phyloP scores from a whole-genome alignment of 345 rosid genomes.

The Anastatica hierochuntica region DNA sequence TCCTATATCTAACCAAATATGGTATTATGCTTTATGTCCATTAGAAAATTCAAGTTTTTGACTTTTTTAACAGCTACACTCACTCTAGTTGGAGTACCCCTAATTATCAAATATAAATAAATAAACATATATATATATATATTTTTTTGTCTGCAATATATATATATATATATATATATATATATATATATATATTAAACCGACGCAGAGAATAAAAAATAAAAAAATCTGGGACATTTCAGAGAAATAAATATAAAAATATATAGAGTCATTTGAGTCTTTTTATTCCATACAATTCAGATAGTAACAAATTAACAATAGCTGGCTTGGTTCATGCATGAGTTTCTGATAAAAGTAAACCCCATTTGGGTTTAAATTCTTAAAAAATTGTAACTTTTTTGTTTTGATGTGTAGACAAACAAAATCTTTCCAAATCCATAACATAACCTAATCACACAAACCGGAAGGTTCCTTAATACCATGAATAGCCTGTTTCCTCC shows the following conservation, averaged over 20 bases:
- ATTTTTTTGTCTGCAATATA: no score
- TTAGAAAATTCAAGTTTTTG: no score
- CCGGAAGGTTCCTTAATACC: slow-evolving; percentile 17
- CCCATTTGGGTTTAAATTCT: neutral
- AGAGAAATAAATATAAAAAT: neutral
- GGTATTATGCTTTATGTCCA: no score
- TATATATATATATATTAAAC: no score
- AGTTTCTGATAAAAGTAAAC: neutral
- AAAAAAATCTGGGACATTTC: neutral
- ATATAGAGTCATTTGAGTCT: neutral
- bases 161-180: no score
- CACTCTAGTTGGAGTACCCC: no score
- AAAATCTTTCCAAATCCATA: slow-evolving; percentile 8
- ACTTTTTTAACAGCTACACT: no score
- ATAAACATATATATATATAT: no score
- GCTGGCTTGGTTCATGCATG: slow-evolving; percentile 20
- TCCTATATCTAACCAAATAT: no score
- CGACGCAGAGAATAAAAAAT: neutral
- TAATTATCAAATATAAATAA: no score
- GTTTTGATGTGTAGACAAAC: slow-evolving; percentile 11
- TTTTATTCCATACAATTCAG: no score
- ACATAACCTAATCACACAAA: neutral
- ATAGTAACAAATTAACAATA: neutral
- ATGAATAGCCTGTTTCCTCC: slow-evolving; percentile 24
- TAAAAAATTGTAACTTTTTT: neutral